Evolutionary conservation across 345 rosid species (phyloP).

Genomic region (Sonneratia caseolaris): DNA sequence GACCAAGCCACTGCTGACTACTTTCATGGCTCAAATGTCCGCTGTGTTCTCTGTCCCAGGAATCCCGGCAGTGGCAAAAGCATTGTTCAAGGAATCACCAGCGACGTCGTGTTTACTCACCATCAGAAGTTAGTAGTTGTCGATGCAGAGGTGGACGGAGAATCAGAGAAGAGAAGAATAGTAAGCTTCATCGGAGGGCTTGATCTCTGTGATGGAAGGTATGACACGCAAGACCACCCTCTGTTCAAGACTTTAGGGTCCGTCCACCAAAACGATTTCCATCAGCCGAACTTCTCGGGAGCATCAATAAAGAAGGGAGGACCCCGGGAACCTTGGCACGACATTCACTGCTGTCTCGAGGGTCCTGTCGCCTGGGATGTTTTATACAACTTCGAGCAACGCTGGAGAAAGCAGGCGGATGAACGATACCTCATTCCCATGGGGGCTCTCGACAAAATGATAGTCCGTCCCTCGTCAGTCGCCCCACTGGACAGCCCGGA

Average conservation of each 20-base stretch:
- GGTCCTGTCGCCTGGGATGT: conserved; percentile 93
- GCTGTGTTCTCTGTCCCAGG: conserved; percentile 10
- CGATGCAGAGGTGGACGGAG: conserved; percentile 2
- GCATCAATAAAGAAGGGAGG: conserved; percentile 67
- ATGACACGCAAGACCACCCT: conserved; percentile 64
- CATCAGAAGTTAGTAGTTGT: conserved; percentile 20
- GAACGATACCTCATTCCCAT: conserved; percentile 3
- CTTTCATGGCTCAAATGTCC: conserved; percentile 7
- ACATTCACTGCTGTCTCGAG: conserved; percentile 74
- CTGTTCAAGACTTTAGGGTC: conserved; percentile 44
- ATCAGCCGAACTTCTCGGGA: conserved; percentile 64
- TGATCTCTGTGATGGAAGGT: conserved; percentile 85
- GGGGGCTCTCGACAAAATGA: conserved; percentile 1
- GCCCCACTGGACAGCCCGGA: conserved; percentile 17
- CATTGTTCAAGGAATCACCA: conserved; percentile 10
- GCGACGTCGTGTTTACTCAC: conserved; percentile 13
- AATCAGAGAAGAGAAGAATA: conserved; percentile 27
- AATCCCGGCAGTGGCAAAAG: conserved; percentile 6
- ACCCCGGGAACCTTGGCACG: conserved; percentile 97
- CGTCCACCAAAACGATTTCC: conserved; percentile 59
- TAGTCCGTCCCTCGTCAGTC: conserved; percentile 21
- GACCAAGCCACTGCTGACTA: conserved; percentile 7
- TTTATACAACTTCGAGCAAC: conserved; percentile 75
- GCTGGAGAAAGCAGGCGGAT: conserved; percentile 64
- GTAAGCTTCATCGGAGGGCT: conserved; percentile 84